Percentiles rank a stretch among this genome's conserved stretches.
phyloP scores from a whole-genome alignment of 345 rosid genomes.

The Salix dunnii region DNA sequence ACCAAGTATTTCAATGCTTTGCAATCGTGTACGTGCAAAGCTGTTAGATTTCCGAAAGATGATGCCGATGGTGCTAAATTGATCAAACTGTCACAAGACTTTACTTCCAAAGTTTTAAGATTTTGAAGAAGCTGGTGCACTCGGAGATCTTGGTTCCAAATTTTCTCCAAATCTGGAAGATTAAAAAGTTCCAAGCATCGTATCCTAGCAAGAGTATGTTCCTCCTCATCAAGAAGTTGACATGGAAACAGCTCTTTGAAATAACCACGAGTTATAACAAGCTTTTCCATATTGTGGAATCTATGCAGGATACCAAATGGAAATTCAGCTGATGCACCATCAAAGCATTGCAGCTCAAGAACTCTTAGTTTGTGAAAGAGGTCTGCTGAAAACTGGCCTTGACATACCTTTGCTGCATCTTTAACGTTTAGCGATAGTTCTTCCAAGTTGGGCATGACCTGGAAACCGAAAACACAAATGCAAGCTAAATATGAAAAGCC shows the following conservation, averaged over 20 bases:
- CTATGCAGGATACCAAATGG: not conserved
- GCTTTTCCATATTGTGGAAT: slow-evolving; percentile 12
- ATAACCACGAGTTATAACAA: not conserved
- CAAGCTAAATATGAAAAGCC: too few species aligned
- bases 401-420: not conserved
- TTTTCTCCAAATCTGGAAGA: not conserved
- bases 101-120: slow-evolving; percentile 4
- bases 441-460: slow-evolving; percentile 23
- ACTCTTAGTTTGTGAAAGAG: not conserved
- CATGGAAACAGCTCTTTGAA: not conserved
- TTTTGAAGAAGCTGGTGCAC: not conserved
- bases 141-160: slow-evolving; percentile 7
- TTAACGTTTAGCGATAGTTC: not conserved
- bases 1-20: slow-evolving; percentile 10
- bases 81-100: not conserved
- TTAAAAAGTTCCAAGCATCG: fast-evolving
- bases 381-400: not conserved
- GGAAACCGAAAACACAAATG: not conserved
- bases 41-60: slow-evolving; percentile 11
- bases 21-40: slow-evolving; percentile 15
- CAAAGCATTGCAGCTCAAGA: not conserved
- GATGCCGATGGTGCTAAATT: slow-evolving; percentile 7
- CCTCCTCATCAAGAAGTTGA: not conserved
- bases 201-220: not conserved
- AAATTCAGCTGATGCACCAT: not conserved